Percentiles rank a stretch among this genome's conserved stretches.
Conservation (phyloP, 352 stramenopile species). For the Pythium dissimile region DNA sequence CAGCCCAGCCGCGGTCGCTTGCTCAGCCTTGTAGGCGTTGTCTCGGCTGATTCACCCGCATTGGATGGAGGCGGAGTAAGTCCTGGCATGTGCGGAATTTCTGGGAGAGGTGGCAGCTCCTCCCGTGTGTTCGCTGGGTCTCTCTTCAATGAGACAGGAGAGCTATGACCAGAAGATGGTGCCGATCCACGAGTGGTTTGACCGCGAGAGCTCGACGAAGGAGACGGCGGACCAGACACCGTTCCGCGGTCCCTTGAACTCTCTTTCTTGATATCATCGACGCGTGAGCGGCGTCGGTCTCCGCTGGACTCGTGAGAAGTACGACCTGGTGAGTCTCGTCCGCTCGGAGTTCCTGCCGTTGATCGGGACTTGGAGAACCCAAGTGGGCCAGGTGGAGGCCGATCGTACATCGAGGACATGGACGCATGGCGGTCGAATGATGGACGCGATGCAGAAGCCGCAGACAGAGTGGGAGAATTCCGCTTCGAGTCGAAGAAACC, state of each 20-base stretch:
- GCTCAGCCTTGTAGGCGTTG: constrained; percentile 43
- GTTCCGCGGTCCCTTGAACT: constrained; percentile 8
- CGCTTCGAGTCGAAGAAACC: background rate
- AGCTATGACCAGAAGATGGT: constrained; percentile 4
- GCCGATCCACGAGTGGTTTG: background rate
- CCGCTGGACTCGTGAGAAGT: background rate
- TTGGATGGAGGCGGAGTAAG: background rate
- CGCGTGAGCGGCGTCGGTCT: constrained; percentile 16
- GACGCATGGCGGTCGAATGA: constrained; percentile 50
- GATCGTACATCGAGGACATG: constrained; percentile 26
- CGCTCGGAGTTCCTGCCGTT: background rate
- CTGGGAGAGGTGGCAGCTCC: constrained; percentile 55
- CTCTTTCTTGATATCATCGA: constrained; percentile 25
- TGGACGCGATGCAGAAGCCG: constrained; percentile 22
- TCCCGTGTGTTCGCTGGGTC: constrained; percentile 23
- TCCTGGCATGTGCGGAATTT: constrained; percentile 41
- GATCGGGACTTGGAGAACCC: constrained; percentile 18
- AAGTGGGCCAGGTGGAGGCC: background rate
- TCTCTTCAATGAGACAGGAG: constrained; percentile 1
- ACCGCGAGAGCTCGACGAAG: constrained; percentile 8
- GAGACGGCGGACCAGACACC: constrained; percentile 5
- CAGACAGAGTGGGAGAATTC: constrained; percentile 7
- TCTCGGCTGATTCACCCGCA: constrained; percentile 18
- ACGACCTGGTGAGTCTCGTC: constrained; percentile 19
- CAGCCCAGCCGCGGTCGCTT: constrained; percentile 74